These are phyloP conservation scores for Ilyonectria destructans DNA, from an alignment of 2,329 filamentous ascomycete species.

Conservation along the genomic window DNA sequence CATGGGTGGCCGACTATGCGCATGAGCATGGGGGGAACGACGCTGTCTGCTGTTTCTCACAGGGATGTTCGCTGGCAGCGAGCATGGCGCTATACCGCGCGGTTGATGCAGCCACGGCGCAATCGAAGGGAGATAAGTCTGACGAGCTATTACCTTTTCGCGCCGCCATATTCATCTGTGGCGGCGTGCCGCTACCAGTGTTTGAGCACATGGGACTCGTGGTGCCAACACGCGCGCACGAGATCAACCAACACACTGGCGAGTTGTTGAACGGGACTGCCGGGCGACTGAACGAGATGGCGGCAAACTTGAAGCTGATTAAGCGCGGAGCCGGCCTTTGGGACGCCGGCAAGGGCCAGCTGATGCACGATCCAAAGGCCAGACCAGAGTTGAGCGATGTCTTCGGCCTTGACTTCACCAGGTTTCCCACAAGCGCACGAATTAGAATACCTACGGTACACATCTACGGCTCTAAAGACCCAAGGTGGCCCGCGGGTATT, in stretches of 20 bases:
- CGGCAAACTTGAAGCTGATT: constrained; percentile 14
- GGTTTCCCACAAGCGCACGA: constrained; percentile 15
- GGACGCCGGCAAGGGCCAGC: constrained; percentile 3
- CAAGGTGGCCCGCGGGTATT: neutral
- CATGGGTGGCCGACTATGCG: constrained; percentile 20
- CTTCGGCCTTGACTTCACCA: constrained; percentile 19
- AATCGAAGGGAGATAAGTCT: neutral
- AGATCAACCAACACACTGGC: constrained; percentile 26
- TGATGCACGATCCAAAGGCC: constrained; percentile 11
- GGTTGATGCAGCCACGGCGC: constrained; percentile 4
- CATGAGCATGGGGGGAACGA: constrained; percentile 18
- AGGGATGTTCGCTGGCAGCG: constrained; percentile 22
- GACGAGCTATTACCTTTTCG: constrained; percentile 12
- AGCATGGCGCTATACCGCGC: constrained; percentile 18
- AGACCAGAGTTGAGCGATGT: constrained; percentile 12
- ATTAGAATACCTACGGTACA: constrained; percentile 17
- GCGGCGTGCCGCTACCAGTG: constrained; percentile 14
- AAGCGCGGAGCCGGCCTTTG: constrained; percentile 16
- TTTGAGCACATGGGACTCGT: constrained; percentile 19
- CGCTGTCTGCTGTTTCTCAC: constrained; percentile 24
- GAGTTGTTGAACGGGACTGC: constrained; percentile 17
- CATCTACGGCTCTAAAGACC: constrained; percentile 24
- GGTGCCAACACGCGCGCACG: constrained; percentile 13
- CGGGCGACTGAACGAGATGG: constrained; percentile 12
- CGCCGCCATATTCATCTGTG: constrained; percentile 27